Evolutionary conservation across 1,139 yeast species (phyloP).

Genomic region (Lodderomyces elongisporus): DNA sequence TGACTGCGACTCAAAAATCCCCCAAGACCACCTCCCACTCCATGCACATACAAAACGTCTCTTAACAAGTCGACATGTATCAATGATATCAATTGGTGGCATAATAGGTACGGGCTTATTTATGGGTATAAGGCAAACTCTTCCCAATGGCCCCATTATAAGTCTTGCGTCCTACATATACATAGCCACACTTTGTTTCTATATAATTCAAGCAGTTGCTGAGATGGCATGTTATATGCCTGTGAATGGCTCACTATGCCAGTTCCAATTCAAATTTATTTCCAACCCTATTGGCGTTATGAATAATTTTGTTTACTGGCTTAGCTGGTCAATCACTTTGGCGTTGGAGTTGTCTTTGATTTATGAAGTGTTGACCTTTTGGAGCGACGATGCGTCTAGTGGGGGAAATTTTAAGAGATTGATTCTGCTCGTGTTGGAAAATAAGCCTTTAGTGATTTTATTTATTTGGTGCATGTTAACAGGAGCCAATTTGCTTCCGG

Average conservation of each 20-base stretch:
- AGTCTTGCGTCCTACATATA: constrained; percentile 17
- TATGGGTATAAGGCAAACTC: constrained; percentile 17
- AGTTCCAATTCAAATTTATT: constrained; percentile 18
- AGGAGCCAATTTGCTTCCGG: constrained; percentile 18
- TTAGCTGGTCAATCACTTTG: constrained; percentile 24
- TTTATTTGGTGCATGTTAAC: constrained; percentile 16
- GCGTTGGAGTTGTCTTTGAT: constrained; percentile 22
- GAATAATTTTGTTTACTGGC: constrained; percentile 22
- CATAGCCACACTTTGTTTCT: constrained; percentile 16
- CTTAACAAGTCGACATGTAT: constrained; percentile 16
- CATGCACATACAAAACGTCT: constrained; percentile 12
- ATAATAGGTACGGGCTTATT: constrained; percentile 28
- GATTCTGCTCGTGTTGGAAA: not conserved
- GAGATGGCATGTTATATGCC: constrained; percentile 21
- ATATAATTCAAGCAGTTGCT: constrained; percentile 17
- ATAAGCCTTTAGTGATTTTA: constrained; percentile 10
- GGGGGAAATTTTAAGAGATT: no score
- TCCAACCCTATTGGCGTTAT: constrained; percentile 17
- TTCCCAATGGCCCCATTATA: constrained; percentile 19
- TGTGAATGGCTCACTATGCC: constrained; percentile 19
- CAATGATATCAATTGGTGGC: constrained; percentile 24
- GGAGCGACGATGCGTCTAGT: constrained; percentile 14
- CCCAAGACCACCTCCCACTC: no score
- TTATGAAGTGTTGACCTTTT: constrained; percentile 8
- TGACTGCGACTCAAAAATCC: no score